phyloP scores from a whole-genome alignment of 1,284 basidiomycete species.

The Cutaneotrichosporon mucoides region DNA sequence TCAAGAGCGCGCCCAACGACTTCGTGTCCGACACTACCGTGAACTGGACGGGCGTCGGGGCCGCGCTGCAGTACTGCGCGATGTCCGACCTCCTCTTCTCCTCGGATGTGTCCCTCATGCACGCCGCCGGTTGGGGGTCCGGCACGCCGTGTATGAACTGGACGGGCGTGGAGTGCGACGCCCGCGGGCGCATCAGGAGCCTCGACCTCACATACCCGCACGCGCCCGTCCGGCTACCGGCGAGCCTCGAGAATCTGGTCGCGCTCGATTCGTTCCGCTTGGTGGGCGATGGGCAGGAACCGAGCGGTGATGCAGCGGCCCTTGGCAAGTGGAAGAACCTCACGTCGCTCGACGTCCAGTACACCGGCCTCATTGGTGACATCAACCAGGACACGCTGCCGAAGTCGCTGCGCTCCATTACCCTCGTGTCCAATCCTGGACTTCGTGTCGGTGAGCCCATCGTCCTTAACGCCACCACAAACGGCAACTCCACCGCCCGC shows the following conservation, averaged over 20 bases:
- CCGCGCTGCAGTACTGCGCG: constrained; percentile 47
- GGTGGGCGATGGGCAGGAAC: constrained; percentile 29
- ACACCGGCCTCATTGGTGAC: background rate
- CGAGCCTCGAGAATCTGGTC: constrained; percentile 34
- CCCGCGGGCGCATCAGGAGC: constrained; percentile 29
- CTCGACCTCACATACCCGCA: constrained; percentile 38
- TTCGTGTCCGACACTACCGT: constrained; percentile 14
- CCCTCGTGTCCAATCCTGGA: background rate
- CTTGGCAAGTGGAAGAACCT: constrained; percentile 6
- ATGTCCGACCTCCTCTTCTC: constrained; percentile 31
- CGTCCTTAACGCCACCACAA: no score
- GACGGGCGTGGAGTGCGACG: constrained; percentile 44
- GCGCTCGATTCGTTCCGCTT: constrained; percentile 34
- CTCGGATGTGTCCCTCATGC: background rate
- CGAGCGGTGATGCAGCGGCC: constrained; percentile 20
- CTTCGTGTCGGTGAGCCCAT: no score
- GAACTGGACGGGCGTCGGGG: constrained; percentile 36
- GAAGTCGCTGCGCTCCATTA: background rate
- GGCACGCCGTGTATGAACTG: constrained; percentile 39
- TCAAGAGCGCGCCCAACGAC: constrained; percentile 38
- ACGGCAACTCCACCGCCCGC: no score
- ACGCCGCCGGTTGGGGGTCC: constrained; percentile 27
- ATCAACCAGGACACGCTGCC: background rate
- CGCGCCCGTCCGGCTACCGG: constrained; percentile 30
- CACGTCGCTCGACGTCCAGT: constrained; percentile 14